phyloP scores from a whole-genome alignment of 257 asterid species.

The Hygrophila difformis region DNA sequence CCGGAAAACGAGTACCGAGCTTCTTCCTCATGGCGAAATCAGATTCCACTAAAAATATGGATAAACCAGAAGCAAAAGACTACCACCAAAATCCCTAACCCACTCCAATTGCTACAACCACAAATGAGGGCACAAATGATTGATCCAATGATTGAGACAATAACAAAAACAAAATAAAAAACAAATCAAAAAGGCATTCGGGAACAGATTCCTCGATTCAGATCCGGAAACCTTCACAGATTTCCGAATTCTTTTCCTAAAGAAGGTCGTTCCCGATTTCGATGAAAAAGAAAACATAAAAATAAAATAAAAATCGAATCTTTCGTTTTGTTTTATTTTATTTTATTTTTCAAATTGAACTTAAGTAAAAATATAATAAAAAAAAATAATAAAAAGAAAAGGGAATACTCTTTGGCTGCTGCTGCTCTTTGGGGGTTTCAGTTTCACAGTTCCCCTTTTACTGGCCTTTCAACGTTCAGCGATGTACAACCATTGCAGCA shows the following conservation, averaged over 20 bases:
- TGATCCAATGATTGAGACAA: slow-evolving; percentile 15
- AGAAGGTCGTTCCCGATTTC: neutral
- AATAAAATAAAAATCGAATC: no score
- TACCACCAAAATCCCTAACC: slow-evolving; percentile 3
- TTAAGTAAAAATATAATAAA: no score
- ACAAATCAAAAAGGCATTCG: slow-evolving; percentile 6
- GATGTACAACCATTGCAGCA: no score
- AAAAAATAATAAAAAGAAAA: no score
- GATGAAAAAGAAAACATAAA: no score
- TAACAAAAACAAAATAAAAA: neutral
- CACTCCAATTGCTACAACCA: slow-evolving; percentile 10
- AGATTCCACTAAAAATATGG: slow-evolving; percentile 14
- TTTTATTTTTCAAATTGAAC: no score
- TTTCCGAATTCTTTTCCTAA: slow-evolving; percentile 13
- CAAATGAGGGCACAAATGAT: neutral
- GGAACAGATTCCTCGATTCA: slow-evolving; percentile 16
- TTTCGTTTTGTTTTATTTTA: no score
- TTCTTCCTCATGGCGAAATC: slow-evolving; percentile 55
- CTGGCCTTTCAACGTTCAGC: no score
- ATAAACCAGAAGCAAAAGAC: neutral
- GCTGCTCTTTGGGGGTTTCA: no score
- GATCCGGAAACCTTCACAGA: slow-evolving; percentile 32
- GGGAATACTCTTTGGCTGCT: no score
- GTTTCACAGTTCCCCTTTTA: no score
- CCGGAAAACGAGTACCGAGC: slow-evolving; percentile 65